Base-by-base conservation (phyloP, 176 grass and related monocot genomes). In the Aegilops longissima region DNA sequence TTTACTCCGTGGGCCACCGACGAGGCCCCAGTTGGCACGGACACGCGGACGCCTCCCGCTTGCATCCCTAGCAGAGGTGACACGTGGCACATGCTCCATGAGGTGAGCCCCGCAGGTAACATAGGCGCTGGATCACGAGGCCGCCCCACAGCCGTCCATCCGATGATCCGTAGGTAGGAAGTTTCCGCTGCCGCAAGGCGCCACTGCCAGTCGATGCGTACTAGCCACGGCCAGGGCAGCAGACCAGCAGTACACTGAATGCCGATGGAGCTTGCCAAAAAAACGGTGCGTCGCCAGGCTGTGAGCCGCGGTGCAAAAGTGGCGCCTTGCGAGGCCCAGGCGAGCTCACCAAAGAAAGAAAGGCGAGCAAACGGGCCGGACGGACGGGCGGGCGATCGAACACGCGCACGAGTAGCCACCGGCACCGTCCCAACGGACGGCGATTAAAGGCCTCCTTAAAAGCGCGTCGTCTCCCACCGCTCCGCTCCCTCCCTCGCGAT, bases 371-470 rank as follows among this genome's bases (percentile, higher is more conserved):
- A 29, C 45, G 24, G 29, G 40, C 6, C 51, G 51, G 51, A 4
- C 51, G 51, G 51, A 4, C 39, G 42, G 40, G 5, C 49, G 49
- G 0, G 4, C 49, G 14, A 52, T 51, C 47, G 47, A 51, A 51
- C 47, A 52, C 14, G 49, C 49, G 49, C 40, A 8, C 52, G 77
- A 33, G 35, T 36, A 38, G 49, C 11, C 4, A 12, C 39, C 21
- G n/a, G n/a, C 70, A 73, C 71, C 71, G 71, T 47, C 25, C 71
- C 45, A 87, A 70, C 81, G 67, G 84, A 84, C 89, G 76, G 17
- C 76, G 36, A 87, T 52, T 88, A 76, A 87, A 87, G 87, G 38
- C 68, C 27, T 17, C 45, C 76, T 75, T 91, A 76, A 91, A 90
- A 63, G 51, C 51, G 85, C 85, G 84, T 71, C 40, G 11, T 44